Evolutionary conservation across 2,329 filamentous ascomycete species (phyloP), one percentile per base, ranked within the genome.

Genomic region (Aspergillus ochraceus): DNA sequence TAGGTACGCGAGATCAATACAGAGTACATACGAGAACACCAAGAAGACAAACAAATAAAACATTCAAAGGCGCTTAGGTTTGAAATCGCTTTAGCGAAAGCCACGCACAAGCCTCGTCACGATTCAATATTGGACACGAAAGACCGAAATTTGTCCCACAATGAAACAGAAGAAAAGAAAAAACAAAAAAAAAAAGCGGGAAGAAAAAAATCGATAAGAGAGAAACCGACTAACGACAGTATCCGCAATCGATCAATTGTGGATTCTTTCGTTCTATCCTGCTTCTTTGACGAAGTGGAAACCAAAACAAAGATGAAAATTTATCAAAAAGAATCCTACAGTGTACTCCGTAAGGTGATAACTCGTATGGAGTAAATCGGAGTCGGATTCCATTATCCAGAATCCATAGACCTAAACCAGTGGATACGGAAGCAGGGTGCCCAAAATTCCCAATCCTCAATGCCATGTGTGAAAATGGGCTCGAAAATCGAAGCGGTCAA

Each of bases 1-100:
- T 26, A 29, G 6, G 26, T 8, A 29, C 8, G 2, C 26, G 1
- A 24, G 4, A 24, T 24, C 24, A 24, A 24, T 29, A 29, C 26
- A 29, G 26, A 29, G 26, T 29, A 8, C 26, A 29, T 29, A 29
- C 26, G 26, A 29, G 26, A 26, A 6, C 26, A 29, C 26, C 26
- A 29, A 24, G 24, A 24, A n/a, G 24, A 42, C 47, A 57, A 36
- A 45, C 26, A 54, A 26, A 20, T 24, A 17, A 36, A 36, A 29
- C 49, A 29, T 30, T 26, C 8, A 61, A 57, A 54, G 51, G 57
- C 6, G 6, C 20, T 52, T 62, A 60, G 54, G 56, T 60, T n/a
- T 50, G 47, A 8, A 42, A 22, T 39, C 42, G 36, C 30, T 50
- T 60, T 59, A 62, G 60, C 62, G 62, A 64, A 56, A 50, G 52